Evolutionary conservation across 2,329 filamentous ascomycete species (phyloP).

Genomic region (Xylariomycetidae sp.): DNA sequence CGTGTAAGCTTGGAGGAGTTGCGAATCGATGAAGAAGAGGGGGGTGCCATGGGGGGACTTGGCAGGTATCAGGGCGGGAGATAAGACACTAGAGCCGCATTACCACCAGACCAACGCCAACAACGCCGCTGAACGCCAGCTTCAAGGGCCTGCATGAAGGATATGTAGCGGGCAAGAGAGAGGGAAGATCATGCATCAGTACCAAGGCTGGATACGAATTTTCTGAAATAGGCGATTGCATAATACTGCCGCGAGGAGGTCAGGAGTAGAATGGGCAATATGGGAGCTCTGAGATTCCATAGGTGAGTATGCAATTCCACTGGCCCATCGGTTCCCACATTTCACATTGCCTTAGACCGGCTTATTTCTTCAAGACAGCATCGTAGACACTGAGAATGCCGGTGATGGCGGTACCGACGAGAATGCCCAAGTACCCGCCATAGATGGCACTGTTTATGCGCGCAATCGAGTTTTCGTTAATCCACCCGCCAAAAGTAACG

Average conservation of each 20-base stretch:
- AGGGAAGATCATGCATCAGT: no score
- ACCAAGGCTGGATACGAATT: no score
- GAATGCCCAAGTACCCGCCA: conserved; percentile 65
- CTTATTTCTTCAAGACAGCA: conserved; percentile 65
- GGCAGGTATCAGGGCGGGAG: conserved; percentile 20
- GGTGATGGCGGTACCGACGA: conserved; percentile 65
- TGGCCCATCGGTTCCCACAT: no score
- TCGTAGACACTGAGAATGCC: conserved; percentile 71
- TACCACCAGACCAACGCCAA: conserved; percentile 20
- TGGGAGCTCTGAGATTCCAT: no score
- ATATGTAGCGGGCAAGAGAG: not conserved
- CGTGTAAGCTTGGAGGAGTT: not conserved
- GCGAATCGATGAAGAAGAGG: not conserved
- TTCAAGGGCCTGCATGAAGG: conserved; percentile 7
- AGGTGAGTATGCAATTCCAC: no score
- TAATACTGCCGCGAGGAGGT: no score
- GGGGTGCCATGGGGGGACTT: conserved; percentile 6
- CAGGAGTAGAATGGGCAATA: no score
- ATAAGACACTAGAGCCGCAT: no score
- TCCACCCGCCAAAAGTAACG: conserved; percentile 56
- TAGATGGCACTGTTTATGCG: conserved; percentile 64
- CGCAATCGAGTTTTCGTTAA: conserved; percentile 55
- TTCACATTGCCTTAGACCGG: no score
- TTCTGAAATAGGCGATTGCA: no score
- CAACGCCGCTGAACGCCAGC: conserved; percentile 21